Evolutionary conservation across 805 yeast genomes (phyloP).

Genomic region (Metschnikowia rubicola): DNA sequence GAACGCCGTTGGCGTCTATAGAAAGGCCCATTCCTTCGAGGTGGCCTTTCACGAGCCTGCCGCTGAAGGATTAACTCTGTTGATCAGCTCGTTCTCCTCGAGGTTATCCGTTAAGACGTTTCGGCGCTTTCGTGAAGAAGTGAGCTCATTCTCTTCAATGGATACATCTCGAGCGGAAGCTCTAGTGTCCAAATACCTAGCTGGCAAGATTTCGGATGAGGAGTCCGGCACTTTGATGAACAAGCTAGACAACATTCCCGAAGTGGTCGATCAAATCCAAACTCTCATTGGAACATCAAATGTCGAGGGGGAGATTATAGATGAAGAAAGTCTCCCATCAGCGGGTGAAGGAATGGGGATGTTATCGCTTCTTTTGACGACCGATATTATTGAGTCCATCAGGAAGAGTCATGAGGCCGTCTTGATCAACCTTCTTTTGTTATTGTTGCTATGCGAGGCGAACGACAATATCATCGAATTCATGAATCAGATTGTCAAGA

Average conservation of each 20-base stretch:
- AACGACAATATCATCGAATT: conserved; percentile 25
- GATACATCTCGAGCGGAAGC: conserved; percentile 18
- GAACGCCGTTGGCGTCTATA: conserved; percentile 31
- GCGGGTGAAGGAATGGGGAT: conserved; percentile 19
- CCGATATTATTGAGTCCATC: conserved; percentile 28
- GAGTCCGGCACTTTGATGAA: conserved; percentile 21
- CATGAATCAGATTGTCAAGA: conserved; percentile 22
- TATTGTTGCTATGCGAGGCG: conserved; percentile 33
- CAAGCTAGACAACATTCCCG: conserved; percentile 26
- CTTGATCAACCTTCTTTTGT: conserved; percentile 26
- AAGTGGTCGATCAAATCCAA: conserved; percentile 23
- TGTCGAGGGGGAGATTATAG: conserved; percentile 1
- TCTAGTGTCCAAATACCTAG: conserved; percentile 23
- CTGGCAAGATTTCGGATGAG: conserved; percentile 24
- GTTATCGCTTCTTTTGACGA: conserved; percentile 23
- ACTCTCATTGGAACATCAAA: conserved; percentile 18
- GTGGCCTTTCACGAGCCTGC: conserved; percentile 15
- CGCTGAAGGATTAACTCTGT: conserved; percentile 15
- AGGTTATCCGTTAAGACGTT: conserved; percentile 31
- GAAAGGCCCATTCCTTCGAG: conserved; percentile 35
- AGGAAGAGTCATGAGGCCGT: conserved; percentile 27
- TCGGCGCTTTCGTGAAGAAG: conserved; percentile 20
- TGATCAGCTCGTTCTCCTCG: conserved; percentile 22
- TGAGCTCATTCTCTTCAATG: conserved; percentile 13
- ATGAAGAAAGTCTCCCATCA: not conserved